Evolutionary conservation across 306 rosid species (phyloP).

Genomic region (Corylus avellana): DNA sequence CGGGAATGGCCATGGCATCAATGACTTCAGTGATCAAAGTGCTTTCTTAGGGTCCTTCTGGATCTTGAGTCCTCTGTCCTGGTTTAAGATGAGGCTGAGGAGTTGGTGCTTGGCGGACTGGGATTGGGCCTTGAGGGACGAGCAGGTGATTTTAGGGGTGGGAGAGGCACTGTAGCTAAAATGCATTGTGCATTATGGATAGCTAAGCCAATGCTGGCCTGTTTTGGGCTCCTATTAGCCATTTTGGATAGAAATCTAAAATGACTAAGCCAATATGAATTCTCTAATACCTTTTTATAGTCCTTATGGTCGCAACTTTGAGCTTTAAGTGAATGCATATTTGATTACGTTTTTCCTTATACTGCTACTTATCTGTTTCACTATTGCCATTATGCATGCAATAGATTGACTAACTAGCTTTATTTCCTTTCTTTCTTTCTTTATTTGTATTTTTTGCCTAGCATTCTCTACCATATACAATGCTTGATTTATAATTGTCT

Average conservation of each 20-base stretch:
- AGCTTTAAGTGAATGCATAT: background rate
- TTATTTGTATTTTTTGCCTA: background rate
- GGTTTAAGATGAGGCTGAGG: slow-evolving; percentile 70
- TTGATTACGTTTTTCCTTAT: background rate
- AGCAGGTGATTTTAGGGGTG: slow-evolving; percentile 44
- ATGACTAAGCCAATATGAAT: too few relatives aligned
- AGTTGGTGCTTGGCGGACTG: slow-evolving; percentile 56
- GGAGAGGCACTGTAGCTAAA: background rate
- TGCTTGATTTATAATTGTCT: background rate
- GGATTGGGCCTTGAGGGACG: slow-evolving; percentile 55
- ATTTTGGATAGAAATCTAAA: too few relatives aligned
- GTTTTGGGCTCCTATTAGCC: too few relatives aligned
- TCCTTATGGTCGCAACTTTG: background rate
- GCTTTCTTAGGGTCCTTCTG: slow-evolving; percentile 45
- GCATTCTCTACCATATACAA: background rate
- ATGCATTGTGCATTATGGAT: too few relatives aligned
- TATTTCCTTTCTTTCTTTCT: background rate
- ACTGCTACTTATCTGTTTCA: background rate
- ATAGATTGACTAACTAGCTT: background rate
- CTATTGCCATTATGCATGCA: background rate
- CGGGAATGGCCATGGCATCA: slow-evolving; percentile 49
- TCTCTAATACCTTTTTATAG: too few relatives aligned
- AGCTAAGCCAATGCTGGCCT: too few relatives aligned
- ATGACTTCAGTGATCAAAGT: slow-evolving; percentile 56
- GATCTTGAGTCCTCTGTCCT: slow-evolving; percentile 75